Percentiles rank a stretch among this genome's conserved stretches.
These are phyloP conservation scores for Aspergillus melleus DNA, from an alignment of 2,329 filamentous ascomycete genomes.

Conservation along the genomic window DNA sequence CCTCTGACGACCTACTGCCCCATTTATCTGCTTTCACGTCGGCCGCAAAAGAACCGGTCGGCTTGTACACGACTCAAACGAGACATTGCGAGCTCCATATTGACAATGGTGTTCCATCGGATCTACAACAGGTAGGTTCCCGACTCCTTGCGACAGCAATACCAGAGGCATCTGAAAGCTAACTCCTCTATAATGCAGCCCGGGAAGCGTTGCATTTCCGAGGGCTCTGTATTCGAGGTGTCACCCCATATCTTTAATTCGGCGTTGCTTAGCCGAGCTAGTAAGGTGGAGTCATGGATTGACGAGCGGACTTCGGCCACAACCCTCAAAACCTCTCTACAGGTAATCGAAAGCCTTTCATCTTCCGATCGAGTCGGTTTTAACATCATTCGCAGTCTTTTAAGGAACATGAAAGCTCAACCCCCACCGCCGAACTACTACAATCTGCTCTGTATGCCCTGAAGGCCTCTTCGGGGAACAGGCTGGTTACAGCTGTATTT, in stretches of 20 bases:
- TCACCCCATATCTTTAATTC: slow-evolving; percentile 7
- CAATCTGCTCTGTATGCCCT: slow-evolving; percentile 48
- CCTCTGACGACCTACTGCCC: slow-evolving; percentile 3
- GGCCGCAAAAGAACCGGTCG: neutral
- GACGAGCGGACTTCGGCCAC: slow-evolving; percentile 25
- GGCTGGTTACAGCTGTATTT: slow-evolving; percentile 59
- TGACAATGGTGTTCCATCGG: neutral
- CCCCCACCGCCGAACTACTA: slow-evolving; percentile 46
- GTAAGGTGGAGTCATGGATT: slow-evolving; percentile 30
- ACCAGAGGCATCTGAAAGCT: neutral
- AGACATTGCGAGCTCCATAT: slow-evolving; percentile 12
- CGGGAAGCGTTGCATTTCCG: slow-evolving; percentile 21
- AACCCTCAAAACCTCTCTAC: slow-evolving; percentile 30
- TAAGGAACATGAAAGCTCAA: slow-evolving; percentile 7
- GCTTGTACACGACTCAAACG: neutral
- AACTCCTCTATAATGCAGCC: slow-evolving; percentile 14
- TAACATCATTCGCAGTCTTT: slow-evolving; percentile 18
- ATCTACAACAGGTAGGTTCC: neutral
- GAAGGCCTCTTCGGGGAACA: slow-evolving; percentile 50
- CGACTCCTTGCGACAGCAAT: neutral
- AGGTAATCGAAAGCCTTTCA: slow-evolving; percentile 28
- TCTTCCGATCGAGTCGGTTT: slow-evolving; percentile 11
- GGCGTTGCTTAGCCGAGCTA: slow-evolving; percentile 39
- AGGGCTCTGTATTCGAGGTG: slow-evolving; percentile 19
- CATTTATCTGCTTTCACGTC: slow-evolving; percentile 2